Conservation (phyloP, 805 yeast genomes). For the Cyberlindnera xylosilytica region DNA sequence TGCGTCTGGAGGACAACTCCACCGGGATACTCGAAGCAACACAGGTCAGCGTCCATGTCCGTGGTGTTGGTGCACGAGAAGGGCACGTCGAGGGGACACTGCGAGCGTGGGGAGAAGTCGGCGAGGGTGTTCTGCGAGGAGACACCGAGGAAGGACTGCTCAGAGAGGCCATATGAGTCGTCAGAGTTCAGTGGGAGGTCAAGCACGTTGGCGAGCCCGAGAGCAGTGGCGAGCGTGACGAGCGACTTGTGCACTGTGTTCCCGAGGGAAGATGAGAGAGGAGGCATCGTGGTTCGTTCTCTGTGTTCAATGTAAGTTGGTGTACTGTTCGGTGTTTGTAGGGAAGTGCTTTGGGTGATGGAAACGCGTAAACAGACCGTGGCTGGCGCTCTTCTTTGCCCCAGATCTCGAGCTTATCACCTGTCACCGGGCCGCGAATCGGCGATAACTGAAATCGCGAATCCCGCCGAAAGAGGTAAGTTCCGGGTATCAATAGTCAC, state of each 20-base stretch:
- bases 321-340: too few species aligned
- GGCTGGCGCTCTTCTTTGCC: too few species aligned
- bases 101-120: slow-evolving; percentile 1
- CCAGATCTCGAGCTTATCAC: too few species aligned
- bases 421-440: too few species aligned
- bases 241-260: slow-evolving; percentile 1
- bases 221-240: slow-evolving; percentile 1
- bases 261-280: neutral
- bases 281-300: too few species aligned
- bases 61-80: slow-evolving; percentile 57
- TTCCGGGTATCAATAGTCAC: too few species aligned
- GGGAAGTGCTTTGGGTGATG: too few species aligned
- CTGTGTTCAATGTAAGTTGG: too few species aligned
- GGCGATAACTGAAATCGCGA: too few species aligned
- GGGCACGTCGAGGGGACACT: slow-evolving; percentile 59
- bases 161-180: neutral
- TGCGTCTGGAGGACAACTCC: slow-evolving; percentile 86
- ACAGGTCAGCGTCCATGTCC: slow-evolving; percentile 47
- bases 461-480: too few species aligned
- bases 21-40: slow-evolving; percentile 86
- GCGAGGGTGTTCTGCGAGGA: neutral
- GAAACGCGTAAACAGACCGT: too few species aligned
- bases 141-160: neutral
- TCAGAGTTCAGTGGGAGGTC: neutral
- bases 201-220: neutral